Base-by-base conservation (phyloP, 2,329 filamentous ascomycete genomes). In the Fusarium mangiferae region DNA sequence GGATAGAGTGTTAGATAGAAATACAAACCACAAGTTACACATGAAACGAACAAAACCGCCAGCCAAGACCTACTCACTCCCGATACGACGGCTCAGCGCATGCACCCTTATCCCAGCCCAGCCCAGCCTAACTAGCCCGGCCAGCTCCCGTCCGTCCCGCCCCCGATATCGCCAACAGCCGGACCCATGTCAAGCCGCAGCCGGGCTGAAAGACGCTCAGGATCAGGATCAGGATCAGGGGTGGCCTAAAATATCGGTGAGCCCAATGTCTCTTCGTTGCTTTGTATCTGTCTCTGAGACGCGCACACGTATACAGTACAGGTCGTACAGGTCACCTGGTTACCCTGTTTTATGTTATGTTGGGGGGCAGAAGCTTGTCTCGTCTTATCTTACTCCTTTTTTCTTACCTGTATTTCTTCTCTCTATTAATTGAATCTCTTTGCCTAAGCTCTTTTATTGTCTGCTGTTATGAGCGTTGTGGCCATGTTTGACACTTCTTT, bases 211-310 rank as follows among this genome's bases (percentile, higher is more conserved):
- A 56, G 63, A 49, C 14, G 30, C n/a, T 39, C 48, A 42, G 49
- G 49, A 57, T 61, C 58, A 55, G 44, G 38, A 42, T 63, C 30
- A 66, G 63, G 33, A 59, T 42, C 48, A 57, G 39, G 61, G 57
- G 56, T 30, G 41, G 30, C n/a, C 42, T 45, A 64, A 68, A 74
- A 60, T 67, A 74, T 74, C 71, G 71, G 71, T 73, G 71, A 73
- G 62, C 26, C 38, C 28, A 39, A 38, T 61, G 60, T 49, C 59
- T 66, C 48, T 36, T n/a, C 44, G 36, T 26, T 59, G 44, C 61
- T 55, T 61, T 49, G 46, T 46, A 54, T 30, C 20, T 48, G 45
- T 30, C 28, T 36, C 28, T 44, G 26, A 24, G 28, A 44, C 45
- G 17, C n/a, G 65, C 59, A 68, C 63, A 62, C 49, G 30, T 52